Conservation (phyloP, 129 eudicot genomes). For the Centella asiatica region DNA sequence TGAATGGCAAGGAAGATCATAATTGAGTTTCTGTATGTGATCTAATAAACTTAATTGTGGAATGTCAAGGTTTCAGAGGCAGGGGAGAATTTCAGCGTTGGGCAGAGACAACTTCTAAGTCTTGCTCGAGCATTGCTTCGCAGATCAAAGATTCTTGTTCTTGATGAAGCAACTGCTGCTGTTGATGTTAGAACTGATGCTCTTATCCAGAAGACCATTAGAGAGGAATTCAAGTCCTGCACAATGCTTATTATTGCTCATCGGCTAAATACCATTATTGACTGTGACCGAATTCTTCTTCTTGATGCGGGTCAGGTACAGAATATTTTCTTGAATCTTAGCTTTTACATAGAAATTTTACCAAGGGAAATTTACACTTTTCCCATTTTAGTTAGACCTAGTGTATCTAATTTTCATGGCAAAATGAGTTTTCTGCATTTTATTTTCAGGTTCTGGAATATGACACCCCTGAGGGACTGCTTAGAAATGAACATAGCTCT, state of each 20-base stretch:
- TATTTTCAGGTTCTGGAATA: constrained; percentile 69
- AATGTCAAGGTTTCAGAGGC: constrained; percentile 77
- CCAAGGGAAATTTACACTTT: too few relatives aligned
- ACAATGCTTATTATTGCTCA: constrained; percentile 65
- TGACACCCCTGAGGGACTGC: constrained; percentile 57
- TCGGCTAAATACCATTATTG: constrained; percentile 52
- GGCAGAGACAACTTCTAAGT: constrained; percentile 89
- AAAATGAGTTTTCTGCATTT: neutral
- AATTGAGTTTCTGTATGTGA: too few relatives aligned
- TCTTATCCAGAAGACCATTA: constrained; percentile 89
- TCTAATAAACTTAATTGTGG: neutral
- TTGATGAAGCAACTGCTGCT: constrained; percentile 99
- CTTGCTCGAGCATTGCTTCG: constrained; percentile 90
- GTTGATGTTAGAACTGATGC: constrained; percentile 98
- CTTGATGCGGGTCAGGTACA: constrained; percentile 92
- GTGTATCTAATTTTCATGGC: too few relatives aligned
- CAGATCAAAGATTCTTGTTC: constrained; percentile 95
- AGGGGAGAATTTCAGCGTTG: constrained; percentile 96
- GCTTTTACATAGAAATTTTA: neutral
- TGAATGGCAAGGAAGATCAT: too few relatives aligned
- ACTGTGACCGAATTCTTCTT: constrained; percentile 47
- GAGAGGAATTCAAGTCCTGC: constrained; percentile 83
- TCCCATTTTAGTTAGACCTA: too few relatives aligned
- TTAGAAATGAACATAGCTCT: constrained; percentile 43
- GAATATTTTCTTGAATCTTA: neutral